These are phyloP conservation scores for Trichoderma aggressivum DNA, from an alignment of 2,329 filamentous ascomycete genomes.

Conservation along the genomic window DNA sequence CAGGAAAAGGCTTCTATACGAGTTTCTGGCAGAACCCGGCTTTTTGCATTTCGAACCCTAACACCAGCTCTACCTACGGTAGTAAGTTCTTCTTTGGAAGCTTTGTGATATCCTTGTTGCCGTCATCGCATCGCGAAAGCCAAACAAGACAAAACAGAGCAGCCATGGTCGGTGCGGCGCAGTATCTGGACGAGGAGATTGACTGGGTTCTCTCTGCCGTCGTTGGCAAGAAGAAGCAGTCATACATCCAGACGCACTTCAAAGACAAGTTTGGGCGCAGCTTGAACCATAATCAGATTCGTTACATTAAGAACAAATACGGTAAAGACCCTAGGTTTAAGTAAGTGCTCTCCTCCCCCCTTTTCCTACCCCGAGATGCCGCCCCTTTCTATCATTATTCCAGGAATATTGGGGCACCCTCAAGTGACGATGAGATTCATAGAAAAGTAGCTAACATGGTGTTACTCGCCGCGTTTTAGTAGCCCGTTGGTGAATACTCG, in stretches of 20 bases:
- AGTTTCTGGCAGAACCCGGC: not conserved
- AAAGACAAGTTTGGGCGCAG: conserved; percentile 28
- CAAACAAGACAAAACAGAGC: not conserved
- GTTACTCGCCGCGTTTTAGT: not conserved
- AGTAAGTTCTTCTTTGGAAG: not conserved
- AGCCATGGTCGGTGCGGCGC: conserved; percentile 34
- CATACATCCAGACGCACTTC: conserved; percentile 30
- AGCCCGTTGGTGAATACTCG: conserved; percentile 21
- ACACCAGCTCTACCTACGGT: not conserved
- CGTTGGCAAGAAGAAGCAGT: conserved; percentile 27
- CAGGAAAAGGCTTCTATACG: not conserved
- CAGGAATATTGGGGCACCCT: too few relatives aligned
- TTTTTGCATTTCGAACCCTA: not conserved
- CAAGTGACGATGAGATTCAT: not conserved
- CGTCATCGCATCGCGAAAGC: not conserved
- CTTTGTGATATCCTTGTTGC: not conserved
- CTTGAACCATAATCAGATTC: conserved; percentile 36
- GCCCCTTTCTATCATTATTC: not conserved
- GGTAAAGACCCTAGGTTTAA: conserved; percentile 38
- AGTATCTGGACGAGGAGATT: conserved; percentile 36
- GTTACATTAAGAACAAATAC: conserved; percentile 42
- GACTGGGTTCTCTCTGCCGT: conserved; percentile 33
- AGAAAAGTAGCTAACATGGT: not conserved
- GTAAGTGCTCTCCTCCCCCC: conserved; percentile 27
- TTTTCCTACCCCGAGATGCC: not conserved